Percentiles rank a stretch among this genome's conserved stretches.
phyloP scores from a whole-genome alignment of 2,329 filamentous ascomycete genomes.

The Fusarium albosuccineum region DNA sequence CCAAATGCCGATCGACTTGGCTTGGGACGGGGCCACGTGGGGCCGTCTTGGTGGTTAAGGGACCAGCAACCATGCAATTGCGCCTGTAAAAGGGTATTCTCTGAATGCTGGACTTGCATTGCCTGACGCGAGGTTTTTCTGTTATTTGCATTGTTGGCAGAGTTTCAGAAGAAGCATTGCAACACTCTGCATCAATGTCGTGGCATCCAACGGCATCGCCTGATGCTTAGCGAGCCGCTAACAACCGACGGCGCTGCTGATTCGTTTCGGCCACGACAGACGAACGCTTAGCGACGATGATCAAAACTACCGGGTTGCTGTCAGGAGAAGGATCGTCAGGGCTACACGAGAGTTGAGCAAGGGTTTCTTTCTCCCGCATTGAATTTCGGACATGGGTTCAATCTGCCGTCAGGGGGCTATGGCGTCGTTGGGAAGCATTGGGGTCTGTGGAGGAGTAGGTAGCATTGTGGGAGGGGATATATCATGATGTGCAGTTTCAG shows the following conservation, averaged over 20 bases:
- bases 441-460: no score
- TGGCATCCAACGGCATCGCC: no score
- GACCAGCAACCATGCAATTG: no score
- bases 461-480: background rate
- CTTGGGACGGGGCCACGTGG: slow-evolving; percentile 5
- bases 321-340: slow-evolving; percentile 9
- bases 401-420: slow-evolving; percentile 5
- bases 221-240: no score
- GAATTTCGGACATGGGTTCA: slow-evolving; percentile 1
- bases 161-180: no score
- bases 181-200: no score
- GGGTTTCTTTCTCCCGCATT: background rate
- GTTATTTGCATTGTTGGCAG: no score
- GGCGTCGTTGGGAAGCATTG: background rate
- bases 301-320: background rate
- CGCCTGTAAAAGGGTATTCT: no score
- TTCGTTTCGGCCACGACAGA: background rate
- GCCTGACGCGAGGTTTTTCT: no score
- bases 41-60: background rate
- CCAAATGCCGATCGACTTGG: background rate
- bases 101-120: no score
- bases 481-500: slow-evolving; percentile 2
- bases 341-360: background rate
- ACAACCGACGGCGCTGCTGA: background rate
- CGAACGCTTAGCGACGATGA: slow-evolving; percentile 12